A percentile compares a stretch with the other conserved stretches of the same genome.
These are phyloP conservation scores for Gomphus bonarii DNA, from an alignment of 1,284 basidiomycete genomes.

Conservation along the genomic window DNA sequence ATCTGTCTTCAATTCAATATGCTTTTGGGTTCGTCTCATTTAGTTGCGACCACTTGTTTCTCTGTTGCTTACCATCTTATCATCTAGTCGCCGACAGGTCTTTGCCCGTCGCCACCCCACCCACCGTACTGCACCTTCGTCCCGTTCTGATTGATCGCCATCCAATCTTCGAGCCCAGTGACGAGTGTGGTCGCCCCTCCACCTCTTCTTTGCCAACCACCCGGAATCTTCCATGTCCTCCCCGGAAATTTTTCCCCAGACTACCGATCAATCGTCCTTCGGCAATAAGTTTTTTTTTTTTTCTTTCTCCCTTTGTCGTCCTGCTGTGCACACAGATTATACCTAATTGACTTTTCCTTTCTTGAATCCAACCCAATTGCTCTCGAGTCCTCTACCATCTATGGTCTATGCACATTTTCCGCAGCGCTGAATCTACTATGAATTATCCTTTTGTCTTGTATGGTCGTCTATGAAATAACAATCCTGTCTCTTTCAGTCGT, in stretches of 20 bases:
- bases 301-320: neutral
- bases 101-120: constrained; percentile 2
- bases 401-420: neutral
- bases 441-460: neutral
- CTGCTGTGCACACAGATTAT: neutral
- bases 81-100: neutral
- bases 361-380: neutral
- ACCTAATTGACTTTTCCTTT: neutral
- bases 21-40: neutral
- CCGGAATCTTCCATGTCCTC: neutral
- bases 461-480: neutral
- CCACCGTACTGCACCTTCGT: constrained; percentile 8
- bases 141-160: constrained; percentile 8
- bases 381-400: neutral
- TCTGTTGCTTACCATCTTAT: neutral
- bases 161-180: constrained; percentile 9
- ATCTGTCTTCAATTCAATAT: neutral
- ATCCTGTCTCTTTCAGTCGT: neutral
- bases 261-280: neutral
- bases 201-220: neutral
- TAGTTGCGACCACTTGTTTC: neutral
- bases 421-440: neutral
- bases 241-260: neutral
- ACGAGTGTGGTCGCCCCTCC: constrained; percentile 7
- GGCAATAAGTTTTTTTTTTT: neutral